Conservation (phyloP, 345 rosid species). For the Mercurialis annua region DNA sequence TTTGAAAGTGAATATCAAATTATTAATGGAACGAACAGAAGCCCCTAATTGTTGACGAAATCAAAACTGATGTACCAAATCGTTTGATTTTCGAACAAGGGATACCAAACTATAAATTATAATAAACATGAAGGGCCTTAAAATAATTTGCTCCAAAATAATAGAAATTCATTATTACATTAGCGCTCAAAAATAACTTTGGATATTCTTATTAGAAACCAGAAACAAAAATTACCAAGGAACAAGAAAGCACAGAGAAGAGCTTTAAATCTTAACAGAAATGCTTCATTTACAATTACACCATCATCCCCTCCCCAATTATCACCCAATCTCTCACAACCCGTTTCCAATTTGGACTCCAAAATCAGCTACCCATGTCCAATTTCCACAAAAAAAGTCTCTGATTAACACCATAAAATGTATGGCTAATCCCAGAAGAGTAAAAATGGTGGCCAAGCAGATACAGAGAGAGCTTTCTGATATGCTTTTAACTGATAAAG, state of each 20-base stretch:
- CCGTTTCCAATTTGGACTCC: slow-evolving; percentile 27
- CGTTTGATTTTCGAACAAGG: too few relatives aligned
- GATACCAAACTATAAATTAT: too few relatives aligned
- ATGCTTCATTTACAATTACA: slow-evolving; percentile 38
- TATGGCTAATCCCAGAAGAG: slow-evolving; percentile 92
- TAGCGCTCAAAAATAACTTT: too few relatives aligned
- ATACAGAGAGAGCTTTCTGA: slow-evolving; percentile 84
- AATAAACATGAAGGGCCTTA: too few relatives aligned
- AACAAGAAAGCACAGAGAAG: background rate
- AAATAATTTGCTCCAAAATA: too few relatives aligned
- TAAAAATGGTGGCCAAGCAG: slow-evolving; percentile 86
- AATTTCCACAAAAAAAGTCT: slow-evolving; percentile 23
- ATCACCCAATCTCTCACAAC: slow-evolving; percentile 17
- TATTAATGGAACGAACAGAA: too few relatives aligned
- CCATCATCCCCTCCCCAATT: slow-evolving; percentile 20
- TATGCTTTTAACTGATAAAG: slow-evolving; percentile 83
- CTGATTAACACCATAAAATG: slow-evolving; percentile 43
- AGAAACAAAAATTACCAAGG: background rate
- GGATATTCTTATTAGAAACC: too few relatives aligned
- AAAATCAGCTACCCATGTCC: slow-evolving; percentile 26
- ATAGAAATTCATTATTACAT: too few relatives aligned
- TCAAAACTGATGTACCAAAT: too few relatives aligned
- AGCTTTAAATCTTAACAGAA: slow-evolving; percentile 10
- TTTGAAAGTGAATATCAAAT: too few relatives aligned
- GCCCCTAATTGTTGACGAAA: too few relatives aligned